Base-by-base conservation (phyloP, 495 filamentous ascomycete species). In the Aspergillus wentii region DNA sequence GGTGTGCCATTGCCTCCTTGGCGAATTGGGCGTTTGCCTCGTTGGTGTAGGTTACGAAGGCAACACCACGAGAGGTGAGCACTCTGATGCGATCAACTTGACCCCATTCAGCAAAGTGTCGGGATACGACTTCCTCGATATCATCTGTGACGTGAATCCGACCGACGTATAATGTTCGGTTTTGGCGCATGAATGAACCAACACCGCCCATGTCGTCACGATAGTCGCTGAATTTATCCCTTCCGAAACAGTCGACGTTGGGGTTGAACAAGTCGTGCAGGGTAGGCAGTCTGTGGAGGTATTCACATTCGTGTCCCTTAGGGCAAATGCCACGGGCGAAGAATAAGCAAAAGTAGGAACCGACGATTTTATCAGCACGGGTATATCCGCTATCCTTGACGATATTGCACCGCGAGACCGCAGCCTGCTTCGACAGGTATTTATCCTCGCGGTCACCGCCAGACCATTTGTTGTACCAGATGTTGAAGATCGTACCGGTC, bases 201-300 rank as follows among this genome's bases (percentile, higher is more conserved):
- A 94, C 85, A 43, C 92, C 92, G 22, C 90, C 90, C 92, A 98
- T 96, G 54, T 98, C 88, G 58, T 94, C 88, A 34, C 89, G 71
- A 63, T 94, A 95, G 50, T 94, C 89, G 29, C 69, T 76, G 51
- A 83, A 80, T 58, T 89, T 94, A 65, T 94, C 88, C 17, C 87
- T 71, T 2, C 91, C 92, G 58, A 99, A 99, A 46, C 85, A 89
- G 62, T 99, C 94, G 5, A 92, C 78, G 48, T 95, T 95, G 0
- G 84, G 83, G 41, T 86, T 87, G 62, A 84, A 95, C 19, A 90
- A 69, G 59, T 96, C 92, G 51, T 85, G 80, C 5, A 92, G 68
- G 0, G 72, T 75, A 0, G 92, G 94, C 4, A 95, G 71, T 1
- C 92, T 76, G 58, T 99, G 94, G 3, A 97, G 74, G 48, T 95